Evolutionary conservation across 257 asterid genomes (phyloP), one percentile per base, ranked within the genome.

Genomic region (Jacaranda mimosifolia): DNA sequence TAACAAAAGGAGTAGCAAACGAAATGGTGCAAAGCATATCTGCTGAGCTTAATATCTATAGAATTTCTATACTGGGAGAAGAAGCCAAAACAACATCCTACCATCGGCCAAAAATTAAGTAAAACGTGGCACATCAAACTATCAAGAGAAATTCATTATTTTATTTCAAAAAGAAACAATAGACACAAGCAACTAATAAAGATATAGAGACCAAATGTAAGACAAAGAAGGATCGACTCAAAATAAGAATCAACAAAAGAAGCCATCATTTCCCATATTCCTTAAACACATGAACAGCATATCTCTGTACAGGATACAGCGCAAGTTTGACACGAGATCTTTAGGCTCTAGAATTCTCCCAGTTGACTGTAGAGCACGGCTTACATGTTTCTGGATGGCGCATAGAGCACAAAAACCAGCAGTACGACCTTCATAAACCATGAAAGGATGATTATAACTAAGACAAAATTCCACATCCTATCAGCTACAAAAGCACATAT

Each of bases 401-500:
- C 99, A 96, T 32, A 96, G 84, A 68, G 97, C 98, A 90, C 99
- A 96, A 82, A 96, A 96, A 32, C 99, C 99, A 70, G 98, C 89
- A 46, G 75, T 89, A 15, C 87, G 97, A 65, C 99, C 99, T 96
- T 83, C 89, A 90, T 35, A 79, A 36, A 81, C 39, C 71, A 79
- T 52, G 17, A 57, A 15, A 75, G 58, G 32, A 77, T 18, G 72
- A 39, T 80, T 73, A 86, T 81, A 78, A 65, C 45, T 64, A 63
- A 66, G 39, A 26, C 3, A n/a, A 15, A 21, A 72, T 26, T 26
- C 32, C 32, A 26, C 2, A 26, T 26, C 1, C 2, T 26, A 26
- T 26, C 32, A 26, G 32, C 32, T 26, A 26, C 53, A 57, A 68
- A 51, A 39, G 52, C n/a, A 4, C 32, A 17, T 40, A 63, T 21